phyloP scores from a whole-genome alignment of 2,329 filamentous ascomycete genomes.

The Gyromitra esculenta region DNA sequence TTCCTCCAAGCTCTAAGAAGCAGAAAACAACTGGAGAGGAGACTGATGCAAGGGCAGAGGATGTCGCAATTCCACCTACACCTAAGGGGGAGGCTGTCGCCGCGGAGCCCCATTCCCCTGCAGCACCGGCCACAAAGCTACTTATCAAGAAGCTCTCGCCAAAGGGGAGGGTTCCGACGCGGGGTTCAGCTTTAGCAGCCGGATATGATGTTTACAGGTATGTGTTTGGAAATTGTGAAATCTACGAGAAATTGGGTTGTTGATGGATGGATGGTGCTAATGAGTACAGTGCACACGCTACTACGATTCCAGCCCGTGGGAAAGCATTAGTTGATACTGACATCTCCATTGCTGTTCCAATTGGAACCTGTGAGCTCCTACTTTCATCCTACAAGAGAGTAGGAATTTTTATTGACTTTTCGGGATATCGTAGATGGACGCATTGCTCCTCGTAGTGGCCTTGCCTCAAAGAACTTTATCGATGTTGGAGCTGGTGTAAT shows the following conservation, averaged over 20 bases:
- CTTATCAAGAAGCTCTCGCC: constrained; percentile 85
- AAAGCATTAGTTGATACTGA: constrained; percentile 90
- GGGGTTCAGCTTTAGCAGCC: constrained; percentile 87
- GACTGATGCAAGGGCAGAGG: constrained; percentile 22
- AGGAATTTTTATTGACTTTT: constrained; percentile 15
- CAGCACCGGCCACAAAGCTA: constrained; percentile 28
- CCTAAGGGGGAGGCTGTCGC: constrained; percentile 19
- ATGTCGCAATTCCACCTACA: constrained; percentile 2
- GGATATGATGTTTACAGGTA: constrained; percentile 90
- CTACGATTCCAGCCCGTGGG: constrained; percentile 80
- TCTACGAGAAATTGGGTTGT: not conserved
- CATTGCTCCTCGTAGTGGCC: constrained; percentile 54
- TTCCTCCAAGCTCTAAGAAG: constrained; percentile 34
- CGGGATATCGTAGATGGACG: constrained; percentile 46
- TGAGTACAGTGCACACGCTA: constrained; percentile 68
- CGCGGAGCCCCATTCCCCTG: constrained; percentile 19
- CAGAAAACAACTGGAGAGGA: constrained; percentile 30
- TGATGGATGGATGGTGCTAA: constrained; percentile 4
- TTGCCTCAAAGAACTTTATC: constrained; percentile 90
- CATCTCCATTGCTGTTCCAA: constrained; percentile 88
- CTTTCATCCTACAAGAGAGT: not conserved
- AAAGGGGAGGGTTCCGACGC: constrained; percentile 82
- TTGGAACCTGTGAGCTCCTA: constrained; percentile 78
- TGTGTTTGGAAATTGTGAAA: constrained; percentile 7
- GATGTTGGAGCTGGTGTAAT: constrained; percentile 96